Percentiles rank a stretch among this genome's conserved stretches.
Evolutionary conservation across 2,329 filamentous ascomycete species (phyloP).

Genomic region (Amesomyces nigricolor): DNA sequence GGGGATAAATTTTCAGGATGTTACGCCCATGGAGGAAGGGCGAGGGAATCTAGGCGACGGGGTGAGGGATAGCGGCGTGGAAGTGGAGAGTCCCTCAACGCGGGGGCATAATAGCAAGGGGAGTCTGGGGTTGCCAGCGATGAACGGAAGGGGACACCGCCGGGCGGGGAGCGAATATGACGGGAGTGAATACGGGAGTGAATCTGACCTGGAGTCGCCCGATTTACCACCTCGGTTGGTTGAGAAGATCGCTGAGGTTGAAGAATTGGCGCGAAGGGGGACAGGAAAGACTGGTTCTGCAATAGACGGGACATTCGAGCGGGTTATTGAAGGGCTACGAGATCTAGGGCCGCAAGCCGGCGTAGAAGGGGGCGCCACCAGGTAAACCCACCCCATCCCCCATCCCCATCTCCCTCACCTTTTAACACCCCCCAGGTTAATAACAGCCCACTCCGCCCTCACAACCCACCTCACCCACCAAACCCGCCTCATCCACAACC

Average conservation of each 20-base stretch:
- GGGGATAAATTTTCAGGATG: constrained; percentile 35
- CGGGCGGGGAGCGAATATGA: constrained; percentile 58
- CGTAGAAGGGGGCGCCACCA: constrained; percentile 65
- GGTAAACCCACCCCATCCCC: constrained; percentile 41
- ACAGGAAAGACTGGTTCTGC: constrained; percentile 61
- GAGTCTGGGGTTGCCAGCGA: constrained; percentile 42
- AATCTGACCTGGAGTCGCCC: constrained; percentile 63
- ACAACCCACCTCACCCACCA: constrained; percentile 71
- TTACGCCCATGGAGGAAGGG: constrained; percentile 24
- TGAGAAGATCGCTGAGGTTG: constrained; percentile 65
- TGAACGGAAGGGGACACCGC: constrained; percentile 44
- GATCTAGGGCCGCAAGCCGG: constrained; percentile 68
- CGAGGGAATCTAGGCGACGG: constrained; percentile 26
- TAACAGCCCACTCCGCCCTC: constrained; percentile 68
- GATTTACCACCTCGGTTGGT: constrained; percentile 63
- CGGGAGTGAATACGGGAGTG: constrained; percentile 68
- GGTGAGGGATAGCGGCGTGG: constrained; percentile 39
- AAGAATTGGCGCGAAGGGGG: constrained; percentile 61
- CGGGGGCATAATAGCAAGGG: constrained; percentile 20
- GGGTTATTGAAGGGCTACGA: constrained; percentile 63
- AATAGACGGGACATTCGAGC: constrained; percentile 59
- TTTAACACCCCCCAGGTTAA: constrained; percentile 47
- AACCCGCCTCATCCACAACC: constrained; percentile 66
- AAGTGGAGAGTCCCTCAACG: constrained; percentile 33
- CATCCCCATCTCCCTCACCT: neutral